These are phyloP conservation scores for Forsythia suspensa DNA, from an alignment of 257 asterid species.

Conservation along the genomic window DNA sequence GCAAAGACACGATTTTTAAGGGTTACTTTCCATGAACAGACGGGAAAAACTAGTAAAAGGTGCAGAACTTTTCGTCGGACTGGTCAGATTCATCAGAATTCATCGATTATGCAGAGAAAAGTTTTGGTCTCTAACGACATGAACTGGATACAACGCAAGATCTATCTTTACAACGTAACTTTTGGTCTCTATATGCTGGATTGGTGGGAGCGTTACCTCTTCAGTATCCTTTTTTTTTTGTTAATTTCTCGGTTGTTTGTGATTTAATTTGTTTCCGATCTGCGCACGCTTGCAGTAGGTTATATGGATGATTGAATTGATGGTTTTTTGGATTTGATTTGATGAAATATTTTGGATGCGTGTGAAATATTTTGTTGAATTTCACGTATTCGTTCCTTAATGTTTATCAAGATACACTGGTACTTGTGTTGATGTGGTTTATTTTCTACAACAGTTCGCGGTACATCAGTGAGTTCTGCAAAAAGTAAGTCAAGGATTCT, in stretches of 20 bases:
- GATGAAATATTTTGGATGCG: neutral
- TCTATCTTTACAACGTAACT: constrained; percentile 76
- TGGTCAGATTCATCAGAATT: neutral
- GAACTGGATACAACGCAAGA: constrained; percentile 81
- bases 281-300: neutral
- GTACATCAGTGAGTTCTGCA: constrained; percentile 48
- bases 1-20: too few species aligned
- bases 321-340: neutral
- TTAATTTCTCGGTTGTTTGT: neutral
- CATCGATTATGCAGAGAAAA: neutral
- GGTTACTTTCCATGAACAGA: too few species aligned
- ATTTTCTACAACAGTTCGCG: constrained; percentile 61
- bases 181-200: constrained; percentile 86
- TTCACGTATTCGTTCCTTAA: constrained; percentile 36
- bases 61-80: too few species aligned
- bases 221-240: constrained; percentile 59
- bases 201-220: constrained; percentile 89
- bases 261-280: neutral
- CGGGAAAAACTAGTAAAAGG: too few species aligned
- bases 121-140: constrained; percentile 20
- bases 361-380: neutral
- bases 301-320: neutral
- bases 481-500: constrained; percentile 35
- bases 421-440: constrained; percentile 79
- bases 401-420: constrained; percentile 47